Percentiles rank a stretch among this genome's conserved stretches.
Conservation (phyloP, 345 rosid species). For the Hibiscus trionum region DNA sequence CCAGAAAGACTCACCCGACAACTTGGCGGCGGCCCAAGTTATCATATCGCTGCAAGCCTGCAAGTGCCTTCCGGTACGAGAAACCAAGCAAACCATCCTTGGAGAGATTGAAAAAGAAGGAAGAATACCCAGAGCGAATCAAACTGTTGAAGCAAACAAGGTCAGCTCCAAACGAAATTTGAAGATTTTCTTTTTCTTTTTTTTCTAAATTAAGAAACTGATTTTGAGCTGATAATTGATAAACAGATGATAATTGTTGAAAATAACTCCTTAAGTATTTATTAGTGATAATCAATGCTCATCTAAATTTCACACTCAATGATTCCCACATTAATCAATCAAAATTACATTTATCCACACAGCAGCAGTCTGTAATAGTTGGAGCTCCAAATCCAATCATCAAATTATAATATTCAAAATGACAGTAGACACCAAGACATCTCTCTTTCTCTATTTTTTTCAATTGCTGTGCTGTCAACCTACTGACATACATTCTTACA, state of each 20-base stretch:
- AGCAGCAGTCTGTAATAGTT: too few relatives aligned
- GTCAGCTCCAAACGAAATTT: neutral
- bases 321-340: too few relatives aligned
- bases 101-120: neutral
- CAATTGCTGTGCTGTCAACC: neutral
- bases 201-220: neutral
- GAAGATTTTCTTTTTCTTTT: too few relatives aligned
- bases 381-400: too few relatives aligned
- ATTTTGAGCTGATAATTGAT: too few relatives aligned
- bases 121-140: neutral
- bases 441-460: too few relatives aligned
- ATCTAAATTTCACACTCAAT: neutral
- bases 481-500: neutral
- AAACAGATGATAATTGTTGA: neutral
- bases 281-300: neutral
- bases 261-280: neutral
- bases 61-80: slow-evolving; percentile 65
- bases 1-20: slow-evolving; percentile 53
- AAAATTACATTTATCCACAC: too few relatives aligned
- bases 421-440: too few relatives aligned
- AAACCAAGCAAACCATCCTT: slow-evolving; percentile 45
- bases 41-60: slow-evolving; percentile 66
- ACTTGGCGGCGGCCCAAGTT: slow-evolving; percentile 68
- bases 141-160: neutral
- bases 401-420: too few relatives aligned